These are phyloP conservation scores for Apostasia ramifera DNA, from an alignment of 106 monocot genomes.

Conservation along the genomic window DNA sequence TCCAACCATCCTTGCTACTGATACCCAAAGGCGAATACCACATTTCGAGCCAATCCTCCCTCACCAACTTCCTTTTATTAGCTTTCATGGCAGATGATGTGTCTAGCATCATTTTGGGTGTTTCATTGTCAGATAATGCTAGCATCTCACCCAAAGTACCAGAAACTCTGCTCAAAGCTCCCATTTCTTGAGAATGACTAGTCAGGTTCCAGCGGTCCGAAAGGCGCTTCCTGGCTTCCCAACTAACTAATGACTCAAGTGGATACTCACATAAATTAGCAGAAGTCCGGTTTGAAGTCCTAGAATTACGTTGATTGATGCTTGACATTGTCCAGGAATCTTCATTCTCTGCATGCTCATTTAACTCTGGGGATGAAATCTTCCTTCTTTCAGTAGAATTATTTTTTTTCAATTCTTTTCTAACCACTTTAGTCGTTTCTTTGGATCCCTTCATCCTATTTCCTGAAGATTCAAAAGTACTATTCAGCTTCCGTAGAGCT, in stretches of 20 bases:
- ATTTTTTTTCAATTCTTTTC: slow-evolving; percentile 28
- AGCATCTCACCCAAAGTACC: slow-evolving; percentile 74
- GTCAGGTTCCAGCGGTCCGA: slow-evolving; percentile 59
- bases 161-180: slow-evolving; percentile 15
- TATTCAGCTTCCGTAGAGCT: slow-evolving; percentile 15
- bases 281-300: slow-evolving; percentile 2
- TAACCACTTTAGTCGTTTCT: slow-evolving; percentile 46
- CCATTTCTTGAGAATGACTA: slow-evolving; percentile 19
- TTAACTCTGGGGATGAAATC: neutral
- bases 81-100: neutral
- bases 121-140: slow-evolving; percentile 6
- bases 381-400: slow-evolving; percentile 10
- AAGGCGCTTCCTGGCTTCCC: slow-evolving; percentile 68
- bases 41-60: slow-evolving; percentile 8
- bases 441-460: slow-evolving; percentile 22
- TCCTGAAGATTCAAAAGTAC: slow-evolving; percentile 10
- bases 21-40: slow-evolving; percentile 31
- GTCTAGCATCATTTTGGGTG: neutral
- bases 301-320: slow-evolving; percentile 4
- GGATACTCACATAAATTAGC: slow-evolving; percentile 25
- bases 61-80: neutral
- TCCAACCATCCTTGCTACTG: slow-evolving; percentile 41
- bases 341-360: slow-evolving; percentile 13
- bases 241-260: slow-evolving; percentile 39
- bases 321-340: slow-evolving; percentile 6